phyloP scores from a whole-genome alignment of 2,329 filamentous ascomycete species.

The Alternaria viburni region DNA sequence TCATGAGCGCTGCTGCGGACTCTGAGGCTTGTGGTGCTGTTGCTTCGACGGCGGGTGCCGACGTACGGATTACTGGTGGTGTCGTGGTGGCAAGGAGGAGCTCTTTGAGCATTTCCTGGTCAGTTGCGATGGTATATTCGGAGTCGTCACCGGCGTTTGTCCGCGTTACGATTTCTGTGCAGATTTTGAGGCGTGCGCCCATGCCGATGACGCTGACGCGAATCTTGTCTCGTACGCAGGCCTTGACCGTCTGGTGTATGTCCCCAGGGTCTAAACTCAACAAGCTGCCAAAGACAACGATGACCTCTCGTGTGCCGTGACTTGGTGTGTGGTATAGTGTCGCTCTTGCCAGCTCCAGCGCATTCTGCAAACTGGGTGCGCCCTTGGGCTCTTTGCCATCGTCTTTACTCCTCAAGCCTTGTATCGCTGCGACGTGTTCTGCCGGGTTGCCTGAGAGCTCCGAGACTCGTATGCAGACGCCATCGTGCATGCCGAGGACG shows the following conservation, averaged over 20 bases:
- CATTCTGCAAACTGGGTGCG: slow-evolving; percentile 77
- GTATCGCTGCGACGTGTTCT: slow-evolving; percentile 81
- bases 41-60: slow-evolving; percentile 35
- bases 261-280: slow-evolving; percentile 92
- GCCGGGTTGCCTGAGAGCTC: slow-evolving; percentile 91
- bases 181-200: slow-evolving; percentile 90
- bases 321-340: slow-evolving; percentile 91
- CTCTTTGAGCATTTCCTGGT: slow-evolving; percentile 87
- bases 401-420: slow-evolving; percentile 66
- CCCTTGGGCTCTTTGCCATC: slow-evolving; percentile 65
- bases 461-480: slow-evolving; percentile 82
- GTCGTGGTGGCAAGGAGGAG: slow-evolving; percentile 89
- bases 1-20: slow-evolving; percentile 68
- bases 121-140: slow-evolving; percentile 82
- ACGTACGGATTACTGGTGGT: slow-evolving; percentile 79
- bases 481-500: slow-evolving; percentile 91
- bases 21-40: slow-evolving; percentile 45
- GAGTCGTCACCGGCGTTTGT: slow-evolving; percentile 82
- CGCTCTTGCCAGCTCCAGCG: slow-evolving; percentile 91
- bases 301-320: slow-evolving; percentile 90
- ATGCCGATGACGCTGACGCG: slow-evolving; percentile 89
- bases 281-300: slow-evolving; percentile 90
- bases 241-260: slow-evolving; percentile 86
- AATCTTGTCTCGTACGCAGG: slow-evolving; percentile 81
- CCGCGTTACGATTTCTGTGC: slow-evolving; percentile 82